These are phyloP conservation scores for Globisporangium cylindrosporum DNA, from an alignment of 352 stramenopile genomes.

Conservation along the genomic window DNA sequence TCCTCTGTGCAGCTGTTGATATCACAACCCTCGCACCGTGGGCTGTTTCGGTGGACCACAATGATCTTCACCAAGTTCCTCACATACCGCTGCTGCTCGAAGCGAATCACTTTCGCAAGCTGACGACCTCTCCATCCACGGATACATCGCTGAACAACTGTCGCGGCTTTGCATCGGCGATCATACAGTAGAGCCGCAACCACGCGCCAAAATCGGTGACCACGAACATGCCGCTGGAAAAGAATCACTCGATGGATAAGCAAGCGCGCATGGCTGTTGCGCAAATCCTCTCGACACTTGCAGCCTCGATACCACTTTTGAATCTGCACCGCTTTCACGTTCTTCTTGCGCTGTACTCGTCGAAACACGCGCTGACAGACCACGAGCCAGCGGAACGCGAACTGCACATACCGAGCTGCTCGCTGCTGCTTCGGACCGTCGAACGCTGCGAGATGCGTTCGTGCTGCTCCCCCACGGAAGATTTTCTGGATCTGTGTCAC, in stretches of 20 bases:
- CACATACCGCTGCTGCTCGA: conserved; percentile 38
- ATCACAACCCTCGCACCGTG: conserved; percentile 29
- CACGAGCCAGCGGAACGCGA: conserved; percentile 30
- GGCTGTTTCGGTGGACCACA: conserved; percentile 20
- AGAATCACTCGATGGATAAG: conserved; percentile 35
- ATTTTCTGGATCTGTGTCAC: conserved; percentile 60
- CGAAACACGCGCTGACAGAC: conserved; percentile 22
- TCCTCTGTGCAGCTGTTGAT: conserved; percentile 31
- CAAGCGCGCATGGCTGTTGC: conserved; percentile 22
- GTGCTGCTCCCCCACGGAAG: conserved; percentile 30
- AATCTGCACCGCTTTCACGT: conserved; percentile 25
- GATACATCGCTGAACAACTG: conserved; percentile 36
- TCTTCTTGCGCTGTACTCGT: conserved; percentile 23
- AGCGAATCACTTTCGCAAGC: conserved; percentile 24
- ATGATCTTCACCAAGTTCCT: conserved; percentile 23
- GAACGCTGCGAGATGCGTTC: conserved; percentile 32
- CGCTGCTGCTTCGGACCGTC: conserved; percentile 38
- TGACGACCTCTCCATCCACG: conserved; percentile 36
- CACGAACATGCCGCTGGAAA: conserved; percentile 44
- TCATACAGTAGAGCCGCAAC: conserved; percentile 34
- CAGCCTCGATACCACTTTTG: conserved; percentile 48
- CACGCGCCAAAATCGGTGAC: conserved; percentile 41
- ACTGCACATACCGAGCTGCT: conserved; percentile 34
- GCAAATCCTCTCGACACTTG: conserved; percentile 26
- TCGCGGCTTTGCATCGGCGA: conserved; percentile 24